Percentiles rank a stretch among this genome's conserved stretches.
These are phyloP conservation scores for Calycina herbarum DNA, from an alignment of 2,329 filamentous ascomycete species.

Conservation along the genomic window DNA sequence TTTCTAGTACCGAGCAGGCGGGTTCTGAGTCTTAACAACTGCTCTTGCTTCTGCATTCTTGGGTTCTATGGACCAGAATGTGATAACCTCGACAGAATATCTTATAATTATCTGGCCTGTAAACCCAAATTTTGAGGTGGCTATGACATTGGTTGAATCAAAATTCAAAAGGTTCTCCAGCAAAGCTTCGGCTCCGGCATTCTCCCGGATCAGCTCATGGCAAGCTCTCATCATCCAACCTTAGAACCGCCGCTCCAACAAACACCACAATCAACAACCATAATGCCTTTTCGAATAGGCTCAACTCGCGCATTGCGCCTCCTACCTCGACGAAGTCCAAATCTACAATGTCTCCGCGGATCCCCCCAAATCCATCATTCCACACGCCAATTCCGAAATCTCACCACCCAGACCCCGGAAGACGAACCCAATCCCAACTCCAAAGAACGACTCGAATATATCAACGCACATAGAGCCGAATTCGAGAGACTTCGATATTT, in stretches of 20 bases:
- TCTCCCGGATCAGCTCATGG: background rate
- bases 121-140: no score
- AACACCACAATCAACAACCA: conserved; percentile 11
- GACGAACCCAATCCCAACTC: conserved; percentile 8
- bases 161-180: no score
- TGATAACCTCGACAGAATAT: no score
- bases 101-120: no score
- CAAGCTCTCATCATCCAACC: background rate
- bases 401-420: conserved; percentile 11
- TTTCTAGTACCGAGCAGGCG: no score
- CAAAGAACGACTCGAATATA: conserved; percentile 25
- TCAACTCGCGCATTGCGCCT: conserved; percentile 15
- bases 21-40: no score
- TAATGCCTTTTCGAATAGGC: conserved; percentile 29
- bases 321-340: conserved; percentile 6
- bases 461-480: conserved; percentile 35
- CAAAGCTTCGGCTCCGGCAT: background rate
- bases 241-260: background rate
- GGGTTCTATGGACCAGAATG: no score
- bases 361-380: conserved; percentile 12
- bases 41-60: no score
- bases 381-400: conserved; percentile 13
- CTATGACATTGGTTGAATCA: no score
- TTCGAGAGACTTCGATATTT: conserved; percentile 29
- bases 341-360: conserved; percentile 16